Evolutionary conservation across 2,329 filamentous ascomycete species (phyloP), one percentile per base, ranked within the genome.

Genomic region (Exophiala aquamarina): DNA sequence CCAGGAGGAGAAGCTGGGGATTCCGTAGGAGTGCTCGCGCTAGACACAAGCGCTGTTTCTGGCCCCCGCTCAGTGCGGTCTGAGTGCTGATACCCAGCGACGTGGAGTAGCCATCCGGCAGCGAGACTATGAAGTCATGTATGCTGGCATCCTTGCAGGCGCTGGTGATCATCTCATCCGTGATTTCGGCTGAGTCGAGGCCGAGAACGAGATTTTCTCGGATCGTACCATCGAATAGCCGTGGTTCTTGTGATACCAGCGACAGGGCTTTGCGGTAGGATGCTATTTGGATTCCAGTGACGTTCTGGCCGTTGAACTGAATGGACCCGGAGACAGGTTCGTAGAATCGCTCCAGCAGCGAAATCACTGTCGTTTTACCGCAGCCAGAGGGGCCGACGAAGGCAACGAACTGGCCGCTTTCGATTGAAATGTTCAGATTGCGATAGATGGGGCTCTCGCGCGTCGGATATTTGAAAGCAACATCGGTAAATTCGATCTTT

Each of bases 31-130:
- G 62, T 0, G 78, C 78, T 7, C 77, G 67, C 1, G 78, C 78
- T 31, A 82, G 77, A 1, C 74, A 73, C 3, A 82, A 67, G 0
- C 78, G 70, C 57, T 82, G 79, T 38, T 75, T 71, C 56, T 82
- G 79, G 0, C 78, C 78, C 2, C 79, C 78, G 13, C 69, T 74
- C 7, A 81, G 67, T 2, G 73, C 66, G 1, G 70, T 63, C 15
- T 66, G 61, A 1, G 74, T 75, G 50, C 78, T 75, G 31, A 66
- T 68, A 0, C 76, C 76, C 10, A 74, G 69, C 14, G 70, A 63
- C 0, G 77, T 81, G 28, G 62, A 55, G 43, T 77, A 73, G 0
- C 76, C 76, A 33, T 78, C 71, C 0, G 77, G 76, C 0, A 81
- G 66, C 0, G 72, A 76, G 15, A 63, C 61, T 39, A 80, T 72